Base-by-base conservation (phyloP, 345 rosid species). In the Carallia pectinifolia region DNA sequence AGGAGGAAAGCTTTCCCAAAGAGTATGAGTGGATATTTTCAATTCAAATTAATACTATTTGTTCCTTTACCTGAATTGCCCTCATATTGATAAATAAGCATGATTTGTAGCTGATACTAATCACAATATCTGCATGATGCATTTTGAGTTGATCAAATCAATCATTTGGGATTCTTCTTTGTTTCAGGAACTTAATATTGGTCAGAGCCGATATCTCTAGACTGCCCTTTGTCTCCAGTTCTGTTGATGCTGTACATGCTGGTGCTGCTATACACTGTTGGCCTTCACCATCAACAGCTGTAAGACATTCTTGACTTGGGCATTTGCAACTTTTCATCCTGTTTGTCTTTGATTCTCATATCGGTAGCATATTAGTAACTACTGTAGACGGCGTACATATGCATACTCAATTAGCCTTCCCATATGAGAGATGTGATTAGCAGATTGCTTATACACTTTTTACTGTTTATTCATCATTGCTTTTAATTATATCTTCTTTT, bases 231-330 rank as follows among this genome's bases (percentile, higher is more conserved):
- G 67, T 76, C 62, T 79, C 92, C 52, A 72, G 91, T 75, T 89
- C 96, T 13, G 76, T 93, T 19, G 96, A 93, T 71, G 92, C 96
- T n/a, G 85, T 93, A 69, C 98, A 91, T 73, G 97, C 97, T 58
- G 98, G 92, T 73, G 94, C 97, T 72, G 98, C 97, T 72, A 76
- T 93, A 56, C 97, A 93, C 79, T 90, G 96, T 71, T 93, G 98
- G 98, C 90, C 97, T 76, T 93, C 97, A 30, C 96, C 97, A 66
- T 81, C 91, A 38, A 68, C 83, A 52, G 98, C 91, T 8, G 97
- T 91, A 82, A 83, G 87, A 17, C 47, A 59, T 68, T 68, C 31
- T 53, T 61, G 19, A 50, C 7, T 55, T 44, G 0, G 40, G 52
- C 53, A 13, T 61, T 58, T 58, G 61, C 23, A 44, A 5, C 58